These are phyloP conservation scores for Trypanosoma platydactyli DNA, from an alignment of 208 protist genomes.

Conservation along the genomic window DNA sequence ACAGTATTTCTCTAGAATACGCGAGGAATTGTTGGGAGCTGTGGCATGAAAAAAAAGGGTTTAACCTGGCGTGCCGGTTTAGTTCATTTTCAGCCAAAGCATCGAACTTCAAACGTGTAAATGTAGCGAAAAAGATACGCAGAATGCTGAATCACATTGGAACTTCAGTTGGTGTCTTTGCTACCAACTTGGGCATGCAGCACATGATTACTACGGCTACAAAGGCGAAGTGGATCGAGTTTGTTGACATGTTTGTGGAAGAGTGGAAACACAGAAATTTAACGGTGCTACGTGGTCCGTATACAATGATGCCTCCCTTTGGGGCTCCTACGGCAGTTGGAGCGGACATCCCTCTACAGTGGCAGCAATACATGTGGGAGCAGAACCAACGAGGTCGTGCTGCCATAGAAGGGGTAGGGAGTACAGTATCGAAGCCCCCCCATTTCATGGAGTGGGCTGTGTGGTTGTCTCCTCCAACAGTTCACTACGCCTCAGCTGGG, in stretches of 20 bases:
- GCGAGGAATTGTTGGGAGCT: too few species aligned
- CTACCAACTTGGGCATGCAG: slow-evolving; percentile 23
- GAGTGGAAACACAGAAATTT: slow-evolving; percentile 12
- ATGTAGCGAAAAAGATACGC: slow-evolving; percentile 21
- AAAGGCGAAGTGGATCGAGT: slow-evolving; percentile 13
- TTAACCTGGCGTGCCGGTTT: too few species aligned
- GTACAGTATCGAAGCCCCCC: too few species aligned
- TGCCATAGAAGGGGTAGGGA: slow-evolving; percentile 1
- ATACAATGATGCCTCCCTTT: slow-evolving; percentile 12
- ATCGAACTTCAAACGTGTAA: too few species aligned
- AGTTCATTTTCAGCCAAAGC: too few species aligned
- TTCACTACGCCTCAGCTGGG: slow-evolving; percentile 20
- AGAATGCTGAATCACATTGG: slow-evolving; percentile 10
- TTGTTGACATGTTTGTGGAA: slow-evolving; percentile 15
- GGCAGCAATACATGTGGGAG: slow-evolving; percentile 12
- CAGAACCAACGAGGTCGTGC: slow-evolving; percentile 8
- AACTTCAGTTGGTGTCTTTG: slow-evolving; percentile 18
- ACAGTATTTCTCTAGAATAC: too few species aligned
- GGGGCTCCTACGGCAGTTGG: not conserved
- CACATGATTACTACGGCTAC: slow-evolving; percentile 20
- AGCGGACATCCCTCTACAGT: not conserved
- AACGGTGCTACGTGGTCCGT: slow-evolving; percentile 6
- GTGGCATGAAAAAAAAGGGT: too few species aligned
- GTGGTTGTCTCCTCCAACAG: slow-evolving; percentile 27
- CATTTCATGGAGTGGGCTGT: slow-evolving; percentile 25